phyloP scores from a whole-genome alignment of 176 grass and related monocot genomes.

The Cymbopogon citratus region DNA sequence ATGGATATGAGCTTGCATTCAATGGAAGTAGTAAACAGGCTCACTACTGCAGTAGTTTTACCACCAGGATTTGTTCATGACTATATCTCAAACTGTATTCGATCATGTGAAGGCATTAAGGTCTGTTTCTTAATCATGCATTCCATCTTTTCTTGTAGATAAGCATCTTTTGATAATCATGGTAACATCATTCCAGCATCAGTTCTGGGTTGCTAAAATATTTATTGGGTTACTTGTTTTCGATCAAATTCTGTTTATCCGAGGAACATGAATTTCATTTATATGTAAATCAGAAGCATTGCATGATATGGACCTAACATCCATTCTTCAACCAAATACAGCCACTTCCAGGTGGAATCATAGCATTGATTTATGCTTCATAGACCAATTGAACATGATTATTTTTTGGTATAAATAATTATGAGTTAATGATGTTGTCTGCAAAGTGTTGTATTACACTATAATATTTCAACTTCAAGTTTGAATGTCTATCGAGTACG shows the following conservation, averaged over 20 bases:
- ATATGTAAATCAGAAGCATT: neutral
- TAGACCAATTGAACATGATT: neutral
- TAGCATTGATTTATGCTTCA: neutral
- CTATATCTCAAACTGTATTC: conserved; percentile 97
- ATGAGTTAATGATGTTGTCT: neutral
- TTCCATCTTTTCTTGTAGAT: neutral
- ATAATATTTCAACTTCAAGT: neutral
- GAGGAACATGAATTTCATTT: neutral
- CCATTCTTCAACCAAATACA: neutral
- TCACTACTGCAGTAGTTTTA: conserved; percentile 77
- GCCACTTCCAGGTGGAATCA: neutral
- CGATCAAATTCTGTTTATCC: neutral
- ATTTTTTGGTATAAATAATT: neutral
- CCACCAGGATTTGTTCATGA: conserved; percentile 85
- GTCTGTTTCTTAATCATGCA: conserved; percentile 37
- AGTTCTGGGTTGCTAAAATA: neutral
- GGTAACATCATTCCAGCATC: conserved; percentile 12
- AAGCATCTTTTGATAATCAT: neutral
- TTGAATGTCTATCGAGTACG: neutral
- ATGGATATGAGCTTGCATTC: conserved; percentile 99
- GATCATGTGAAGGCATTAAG: conserved; percentile 82
- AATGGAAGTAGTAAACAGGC: conserved; percentile 99
- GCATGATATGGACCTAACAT: neutral
- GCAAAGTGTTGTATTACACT: neutral
- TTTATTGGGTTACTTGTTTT: neutral